These are phyloP conservation scores for Hirschfeldia incana DNA, from an alignment of 345 rosid genomes.

Conservation along the genomic window DNA sequence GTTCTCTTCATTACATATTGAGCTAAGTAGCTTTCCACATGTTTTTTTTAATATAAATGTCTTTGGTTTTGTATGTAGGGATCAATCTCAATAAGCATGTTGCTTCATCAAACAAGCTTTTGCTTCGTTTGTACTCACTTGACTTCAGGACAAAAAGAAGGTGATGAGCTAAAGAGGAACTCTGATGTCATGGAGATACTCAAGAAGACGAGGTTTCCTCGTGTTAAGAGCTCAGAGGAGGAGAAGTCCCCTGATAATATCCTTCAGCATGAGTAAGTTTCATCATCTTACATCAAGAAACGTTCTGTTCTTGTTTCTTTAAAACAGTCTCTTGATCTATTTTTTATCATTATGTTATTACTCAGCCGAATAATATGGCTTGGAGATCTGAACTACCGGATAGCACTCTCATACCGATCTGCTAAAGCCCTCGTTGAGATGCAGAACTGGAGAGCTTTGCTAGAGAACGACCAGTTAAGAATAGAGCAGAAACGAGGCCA, in stretches of 20 bases:
- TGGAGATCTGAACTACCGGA: slow-evolving; percentile 94
- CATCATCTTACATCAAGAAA: slow-evolving; percentile 11
- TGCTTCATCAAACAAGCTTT: slow-evolving; percentile 60
- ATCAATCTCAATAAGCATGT: slow-evolving; percentile 94
- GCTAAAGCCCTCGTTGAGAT: slow-evolving; percentile 99
- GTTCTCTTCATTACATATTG: neutral
- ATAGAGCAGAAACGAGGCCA: slow-evolving; percentile 87
- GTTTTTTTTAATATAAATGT: neutral
- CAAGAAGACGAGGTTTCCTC: slow-evolving; percentile 60
- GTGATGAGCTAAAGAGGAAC: slow-evolving; percentile 43
- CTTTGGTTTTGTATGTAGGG: slow-evolving; percentile 60
- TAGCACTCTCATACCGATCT: slow-evolving; percentile 92
- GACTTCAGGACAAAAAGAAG: slow-evolving; percentile 45
- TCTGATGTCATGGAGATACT: slow-evolving; percentile 46
- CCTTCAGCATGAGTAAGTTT: slow-evolving; percentile 90
- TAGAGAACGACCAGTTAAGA: slow-evolving; percentile 94
- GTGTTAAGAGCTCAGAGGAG: slow-evolving; percentile 50
- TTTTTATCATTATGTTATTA: neutral
- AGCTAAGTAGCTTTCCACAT: no score
- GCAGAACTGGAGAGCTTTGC: slow-evolving; percentile 98
- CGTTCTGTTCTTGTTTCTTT: neutral
- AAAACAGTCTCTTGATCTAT: neutral
- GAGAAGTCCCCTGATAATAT: slow-evolving; percentile 95
- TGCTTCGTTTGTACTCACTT: slow-evolving; percentile 44
- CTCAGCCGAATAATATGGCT: slow-evolving; percentile 95